A percentile compares a stretch with the other conserved stretches of the same genome.
Conservation (phyloP, 257 asterid species). For the Lycium barbarum region DNA sequence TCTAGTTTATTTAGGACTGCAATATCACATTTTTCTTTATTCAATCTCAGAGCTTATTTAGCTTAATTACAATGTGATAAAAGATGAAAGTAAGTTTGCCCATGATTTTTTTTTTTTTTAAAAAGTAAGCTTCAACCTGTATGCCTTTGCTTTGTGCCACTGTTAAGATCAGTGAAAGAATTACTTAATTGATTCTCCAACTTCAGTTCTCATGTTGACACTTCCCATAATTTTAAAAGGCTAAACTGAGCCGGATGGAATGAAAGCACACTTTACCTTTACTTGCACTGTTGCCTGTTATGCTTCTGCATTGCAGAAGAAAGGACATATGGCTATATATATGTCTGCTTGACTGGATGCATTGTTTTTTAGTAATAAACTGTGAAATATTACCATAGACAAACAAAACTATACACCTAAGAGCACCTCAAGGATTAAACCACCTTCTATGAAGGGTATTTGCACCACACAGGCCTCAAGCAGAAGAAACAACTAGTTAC, state of each 20-base stretch:
- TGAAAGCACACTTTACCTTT: constrained; percentile 15
- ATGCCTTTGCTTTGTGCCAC: not conserved
- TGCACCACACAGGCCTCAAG: too few species aligned
- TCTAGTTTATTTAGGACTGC: not conserved
- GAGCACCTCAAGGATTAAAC: too few species aligned
- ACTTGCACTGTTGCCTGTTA: not conserved
- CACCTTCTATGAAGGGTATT: too few species aligned
- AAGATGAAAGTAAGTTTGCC: not conserved
- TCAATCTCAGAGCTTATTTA: too few species aligned
- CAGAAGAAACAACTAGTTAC: too few species aligned
- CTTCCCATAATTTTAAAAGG: not conserved
- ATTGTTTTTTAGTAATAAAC: too few species aligned
- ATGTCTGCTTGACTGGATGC: not conserved
- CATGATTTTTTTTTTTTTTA: not conserved
- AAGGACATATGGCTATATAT: not conserved
- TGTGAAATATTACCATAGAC: too few species aligned
- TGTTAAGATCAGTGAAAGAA: not conserved
- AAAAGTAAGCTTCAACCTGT: not conserved
- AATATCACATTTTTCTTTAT: not conserved
- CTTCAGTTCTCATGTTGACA: not conserved
- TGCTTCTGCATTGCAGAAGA: not conserved
- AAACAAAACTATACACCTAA: too few species aligned
- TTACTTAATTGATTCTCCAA: not conserved
- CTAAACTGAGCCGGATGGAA: not conserved
- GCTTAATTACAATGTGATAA: not conserved